A percentile compares a stretch with the other conserved stretches of the same genome.
Conservation (phyloP, 371 early-diverging fungal genomes). For the Thermomucor indicae-seudaticae region DNA sequence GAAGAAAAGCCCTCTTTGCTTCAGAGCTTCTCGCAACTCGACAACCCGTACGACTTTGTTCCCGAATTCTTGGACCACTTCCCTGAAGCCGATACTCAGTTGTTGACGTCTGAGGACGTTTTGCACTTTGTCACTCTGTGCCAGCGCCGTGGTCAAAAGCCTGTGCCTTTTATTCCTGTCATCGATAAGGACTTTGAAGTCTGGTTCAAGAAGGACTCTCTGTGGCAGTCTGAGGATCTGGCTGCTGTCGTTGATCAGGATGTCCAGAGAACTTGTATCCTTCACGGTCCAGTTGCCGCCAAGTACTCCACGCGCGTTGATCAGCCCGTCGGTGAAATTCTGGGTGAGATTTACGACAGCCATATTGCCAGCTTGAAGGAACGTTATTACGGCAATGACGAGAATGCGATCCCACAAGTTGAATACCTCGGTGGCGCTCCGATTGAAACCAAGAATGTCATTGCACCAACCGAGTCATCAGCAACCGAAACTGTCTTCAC, state of each 20-base stretch:
- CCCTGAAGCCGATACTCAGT: conserved; percentile 71
- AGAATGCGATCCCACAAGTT: conserved; percentile 65
- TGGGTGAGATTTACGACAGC: conserved; percentile 83
- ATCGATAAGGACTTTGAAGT: conserved; percentile 91
- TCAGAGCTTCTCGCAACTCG: conserved; percentile 69
- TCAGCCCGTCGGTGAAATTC: conserved; percentile 88
- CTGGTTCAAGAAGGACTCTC: conserved; percentile 96
- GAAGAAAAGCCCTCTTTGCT: conserved; percentile 55
- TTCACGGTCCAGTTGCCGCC: conserved; percentile 94
- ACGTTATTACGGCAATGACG: conserved; percentile 71
- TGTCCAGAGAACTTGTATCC: conserved; percentile 88
- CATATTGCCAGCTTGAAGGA: conserved; percentile 77
- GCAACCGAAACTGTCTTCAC: conserved; percentile 51
- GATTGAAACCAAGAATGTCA: conserved; percentile 13
- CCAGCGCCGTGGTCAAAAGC: conserved; percentile 83
- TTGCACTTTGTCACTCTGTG: conserved; percentile 85
- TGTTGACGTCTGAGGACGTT: conserved; percentile 89
- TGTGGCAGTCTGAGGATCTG: conserved; percentile 94
- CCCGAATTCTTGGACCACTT: conserved; percentile 79
- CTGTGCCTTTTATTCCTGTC: conserved; percentile 90
- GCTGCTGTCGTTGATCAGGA: conserved; percentile 91
- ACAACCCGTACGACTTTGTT: conserved; percentile 64
- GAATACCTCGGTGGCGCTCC: conserved; percentile 80
- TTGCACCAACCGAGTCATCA: conserved; percentile 17
- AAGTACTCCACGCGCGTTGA: conserved; percentile 74